Conservation (phyloP, 169 alveolate genomes). For the Plasmodium gonderi region DNA sequence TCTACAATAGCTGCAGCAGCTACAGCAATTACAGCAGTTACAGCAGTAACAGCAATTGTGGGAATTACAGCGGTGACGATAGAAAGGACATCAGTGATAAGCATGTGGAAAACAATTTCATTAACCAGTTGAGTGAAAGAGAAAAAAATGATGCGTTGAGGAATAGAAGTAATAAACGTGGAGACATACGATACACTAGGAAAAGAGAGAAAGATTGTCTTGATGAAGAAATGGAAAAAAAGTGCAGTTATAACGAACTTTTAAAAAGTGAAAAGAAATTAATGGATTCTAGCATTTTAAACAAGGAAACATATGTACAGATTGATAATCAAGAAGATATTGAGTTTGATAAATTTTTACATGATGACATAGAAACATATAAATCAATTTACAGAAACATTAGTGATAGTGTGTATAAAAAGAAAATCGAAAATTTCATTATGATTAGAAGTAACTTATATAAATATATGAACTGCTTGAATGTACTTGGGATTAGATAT, state of each 20-base stretch:
- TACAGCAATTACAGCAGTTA: neutral
- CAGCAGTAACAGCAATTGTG: neutral
- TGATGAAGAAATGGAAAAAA: neutral
- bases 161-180: neutral
- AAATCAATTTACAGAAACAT: constrained; percentile 52
- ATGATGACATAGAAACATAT: constrained; percentile 48
- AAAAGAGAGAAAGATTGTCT: neutral
- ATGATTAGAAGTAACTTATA: constrained; percentile 65
- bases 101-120: neutral
- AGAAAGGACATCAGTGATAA: neutral
- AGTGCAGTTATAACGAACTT: neutral
- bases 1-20: neutral
- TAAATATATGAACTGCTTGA: constrained; percentile 75
- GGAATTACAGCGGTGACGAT: neutral
- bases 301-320: constrained; percentile 72
- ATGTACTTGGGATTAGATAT: constrained; percentile 66
- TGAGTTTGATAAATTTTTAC: constrained; percentile 53
- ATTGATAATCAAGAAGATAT: constrained; percentile 66
- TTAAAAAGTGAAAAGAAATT: neutral
- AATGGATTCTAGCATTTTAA: constrained; percentile 29
- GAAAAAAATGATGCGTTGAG: neutral
- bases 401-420: constrained; percentile 70
- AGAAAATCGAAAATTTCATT: constrained; percentile 71
- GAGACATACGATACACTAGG: neutral
- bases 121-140: neutral